phyloP scores from a whole-genome alignment of 768 basidiomycete species.

The Rubroboletus satanas region DNA sequence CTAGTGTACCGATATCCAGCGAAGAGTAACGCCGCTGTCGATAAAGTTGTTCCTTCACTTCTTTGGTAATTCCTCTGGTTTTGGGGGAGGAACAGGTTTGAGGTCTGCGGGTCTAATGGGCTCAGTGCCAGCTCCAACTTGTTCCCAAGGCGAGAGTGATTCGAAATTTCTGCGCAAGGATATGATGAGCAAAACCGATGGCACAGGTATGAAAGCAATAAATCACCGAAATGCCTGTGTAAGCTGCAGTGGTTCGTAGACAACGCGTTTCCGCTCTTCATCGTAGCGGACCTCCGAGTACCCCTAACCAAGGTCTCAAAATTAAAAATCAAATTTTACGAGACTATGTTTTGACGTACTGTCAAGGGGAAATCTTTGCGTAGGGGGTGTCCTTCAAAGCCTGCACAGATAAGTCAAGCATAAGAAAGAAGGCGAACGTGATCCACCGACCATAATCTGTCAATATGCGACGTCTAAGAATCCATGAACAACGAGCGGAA shows the following conservation, averaged over 20 bases:
- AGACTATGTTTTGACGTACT: conserved; percentile 41
- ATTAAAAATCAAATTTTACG: background rate
- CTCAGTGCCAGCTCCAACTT: conserved; percentile 67
- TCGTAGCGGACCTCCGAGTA: conserved; percentile 98
- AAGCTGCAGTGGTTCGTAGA: conserved; percentile 95
- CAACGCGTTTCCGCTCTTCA: conserved; percentile 94
- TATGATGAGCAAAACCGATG: background rate
- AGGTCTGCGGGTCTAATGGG: conserved; percentile 62
- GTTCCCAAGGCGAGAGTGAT: conserved; percentile 92
- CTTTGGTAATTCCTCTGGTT: conserved; percentile 73
- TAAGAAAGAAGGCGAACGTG: background rate
- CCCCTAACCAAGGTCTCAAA: conserved; percentile 51
- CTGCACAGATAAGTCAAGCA: conserved; percentile 34
- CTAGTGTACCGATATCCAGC: conserved; percentile 12
- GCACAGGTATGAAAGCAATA: background rate
- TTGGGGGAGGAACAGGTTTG: conserved; percentile 71
- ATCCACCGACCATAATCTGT: conserved; percentile 83
- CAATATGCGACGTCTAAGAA: conserved; percentile 81
- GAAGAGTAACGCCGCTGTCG: background rate
- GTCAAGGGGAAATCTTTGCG: conserved; percentile 98
- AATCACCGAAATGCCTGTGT: conserved; percentile 94
- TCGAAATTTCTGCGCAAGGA: conserved; percentile 76
- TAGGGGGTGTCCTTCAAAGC: conserved; percentile 95
- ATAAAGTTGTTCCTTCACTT: conserved; percentile 45
- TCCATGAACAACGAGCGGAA: conserved; percentile 12